Evolutionary conservation across 495 filamentous ascomycete genomes (phyloP).

Genomic region (Daldinia vernicosa): DNA sequence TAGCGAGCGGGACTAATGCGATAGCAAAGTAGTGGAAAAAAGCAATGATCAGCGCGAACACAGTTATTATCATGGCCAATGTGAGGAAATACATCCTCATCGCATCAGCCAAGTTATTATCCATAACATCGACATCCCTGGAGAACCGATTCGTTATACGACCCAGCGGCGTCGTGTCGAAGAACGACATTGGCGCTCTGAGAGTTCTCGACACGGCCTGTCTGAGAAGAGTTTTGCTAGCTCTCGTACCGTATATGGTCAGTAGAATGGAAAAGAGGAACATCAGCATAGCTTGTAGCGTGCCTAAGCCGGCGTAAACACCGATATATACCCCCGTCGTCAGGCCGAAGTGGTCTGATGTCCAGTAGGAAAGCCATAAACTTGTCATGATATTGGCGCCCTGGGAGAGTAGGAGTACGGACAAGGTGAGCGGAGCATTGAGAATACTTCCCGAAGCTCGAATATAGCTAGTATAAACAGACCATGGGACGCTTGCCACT

Average conservation of each 20-base stretch:
- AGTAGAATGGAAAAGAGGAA: conserved; percentile 71
- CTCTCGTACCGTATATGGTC: conserved; percentile 79
- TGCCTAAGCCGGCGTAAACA: conserved; percentile 81
- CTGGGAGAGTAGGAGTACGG: conserved; percentile 74
- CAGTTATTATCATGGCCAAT: conserved; percentile 76
- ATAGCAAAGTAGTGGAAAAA: conserved; percentile 96
- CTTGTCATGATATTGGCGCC: conserved; percentile 86
- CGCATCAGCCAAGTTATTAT: conserved; percentile 88
- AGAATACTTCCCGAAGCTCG: conserved; percentile 79
- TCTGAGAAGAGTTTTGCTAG: conserved; percentile 83
- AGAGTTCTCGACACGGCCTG: conserved; percentile 83
- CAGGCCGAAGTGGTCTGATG: conserved; percentile 73
- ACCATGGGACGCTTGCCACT: conserved; percentile 82
- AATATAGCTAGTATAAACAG: conserved; percentile 83
- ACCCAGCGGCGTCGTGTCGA: conserved; percentile 96
- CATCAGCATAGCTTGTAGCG: conserved; percentile 76
- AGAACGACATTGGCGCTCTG: conserved; percentile 94
- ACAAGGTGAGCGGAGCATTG: conserved; percentile 70
- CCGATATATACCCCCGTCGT: conserved; percentile 80
- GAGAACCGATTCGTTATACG: conserved; percentile 97
- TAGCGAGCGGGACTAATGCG: conserved; percentile 80
- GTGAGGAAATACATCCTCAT: conserved; percentile 95
- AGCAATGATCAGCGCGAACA: conserved; percentile 87
- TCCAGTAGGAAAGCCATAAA: conserved; percentile 95
- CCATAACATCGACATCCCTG: conserved; percentile 94